These are phyloP conservation scores for Hymenoscyphus linearis DNA, from an alignment of 2,329 filamentous ascomycete species.

Conservation along the genomic window DNA sequence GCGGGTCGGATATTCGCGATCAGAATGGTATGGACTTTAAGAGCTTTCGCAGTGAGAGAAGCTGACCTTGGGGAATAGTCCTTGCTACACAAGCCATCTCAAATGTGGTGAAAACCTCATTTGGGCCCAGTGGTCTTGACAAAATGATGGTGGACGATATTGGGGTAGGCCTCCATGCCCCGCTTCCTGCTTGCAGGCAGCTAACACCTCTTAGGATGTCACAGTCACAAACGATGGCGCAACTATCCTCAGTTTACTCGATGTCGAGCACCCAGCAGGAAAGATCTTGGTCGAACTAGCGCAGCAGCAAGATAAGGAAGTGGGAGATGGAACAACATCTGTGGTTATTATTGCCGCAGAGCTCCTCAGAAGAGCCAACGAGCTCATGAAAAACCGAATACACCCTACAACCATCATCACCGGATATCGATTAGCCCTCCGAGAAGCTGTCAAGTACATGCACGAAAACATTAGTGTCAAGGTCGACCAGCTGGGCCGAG, in stretches of 20 bases:
- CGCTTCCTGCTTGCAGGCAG: conserved; percentile 6
- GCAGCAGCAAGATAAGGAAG: conserved; percentile 98
- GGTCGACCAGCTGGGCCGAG: conserved; percentile 84
- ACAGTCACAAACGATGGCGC: conserved; percentile 99
- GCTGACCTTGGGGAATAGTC: conserved; percentile 46
- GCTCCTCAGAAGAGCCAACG: conserved; percentile 87
- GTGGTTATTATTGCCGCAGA: conserved; percentile 97
- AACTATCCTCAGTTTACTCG: conserved; percentile 89
- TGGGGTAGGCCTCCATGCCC: conserved; percentile 54
- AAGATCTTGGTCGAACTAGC: conserved; percentile 98
- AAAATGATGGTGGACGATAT: conserved; percentile 99
- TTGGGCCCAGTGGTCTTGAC: conserved; percentile 92
- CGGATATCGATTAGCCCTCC: conserved; percentile 88
- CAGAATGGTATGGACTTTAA: conserved; percentile 68
- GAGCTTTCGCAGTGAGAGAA: conserved; percentile 5
- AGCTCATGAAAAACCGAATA: conserved; percentile 99
- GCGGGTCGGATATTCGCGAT: conserved; percentile 90
- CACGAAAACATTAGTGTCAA: conserved; percentile 96
- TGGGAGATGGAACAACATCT: conserved; percentile 96
- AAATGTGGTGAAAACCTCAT: conserved; percentile 98
- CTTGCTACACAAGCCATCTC: conserved; percentile 93
- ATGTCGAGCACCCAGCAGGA: conserved; percentile 95
- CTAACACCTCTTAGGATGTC: conserved; percentile 62
- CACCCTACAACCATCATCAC: conserved; percentile 99
- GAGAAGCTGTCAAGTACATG: conserved; percentile 98